Percentiles rank a stretch among this genome's conserved stretches.
These are phyloP conservation scores for Ogataea polymorpha DNA, from an alignment of 805 yeast genomes.

Conservation along the genomic window DNA sequence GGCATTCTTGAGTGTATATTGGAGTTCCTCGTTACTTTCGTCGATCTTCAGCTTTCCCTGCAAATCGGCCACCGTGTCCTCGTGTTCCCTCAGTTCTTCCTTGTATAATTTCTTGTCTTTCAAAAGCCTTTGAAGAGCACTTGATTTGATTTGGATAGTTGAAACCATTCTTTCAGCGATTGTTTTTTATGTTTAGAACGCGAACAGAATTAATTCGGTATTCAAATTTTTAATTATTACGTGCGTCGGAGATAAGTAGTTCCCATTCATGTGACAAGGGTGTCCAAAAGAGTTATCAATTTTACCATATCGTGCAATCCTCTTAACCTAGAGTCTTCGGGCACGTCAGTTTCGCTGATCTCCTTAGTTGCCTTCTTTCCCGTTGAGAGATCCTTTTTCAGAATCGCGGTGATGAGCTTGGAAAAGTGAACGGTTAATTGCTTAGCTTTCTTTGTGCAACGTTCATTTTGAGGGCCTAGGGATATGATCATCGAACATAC, in stretches of 20 bases:
- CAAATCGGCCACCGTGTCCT: conserved; percentile 11
- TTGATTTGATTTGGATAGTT: conserved; percentile 64
- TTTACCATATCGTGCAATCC: conserved; percentile 26
- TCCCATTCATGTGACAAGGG: conserved; percentile 19
- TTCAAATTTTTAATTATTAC: not conserved
- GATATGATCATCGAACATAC: conserved; percentile 65
- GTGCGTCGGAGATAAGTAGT: not conserved
- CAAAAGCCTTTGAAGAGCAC: conserved; percentile 64
- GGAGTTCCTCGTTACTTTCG: conserved; percentile 24
- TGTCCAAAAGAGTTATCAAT: conserved; percentile 29
- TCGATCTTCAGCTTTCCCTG: conserved; percentile 13
- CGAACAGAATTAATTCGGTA: not conserved
- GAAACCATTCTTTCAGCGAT: conserved; percentile 47
- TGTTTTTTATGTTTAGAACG: not conserved
- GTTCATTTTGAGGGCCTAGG: conserved; percentile 71
- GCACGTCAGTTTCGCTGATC: not conserved
- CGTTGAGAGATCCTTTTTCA: conserved; percentile 31
- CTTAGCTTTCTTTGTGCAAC: conserved; percentile 52
- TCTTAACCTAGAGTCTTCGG: not conserved
- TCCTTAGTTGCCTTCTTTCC: conserved; percentile 7
- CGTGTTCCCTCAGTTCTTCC: conserved; percentile 45
- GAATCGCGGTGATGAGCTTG: conserved; percentile 52
- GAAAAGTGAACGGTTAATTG: conserved; percentile 50
- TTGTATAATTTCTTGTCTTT: conserved; percentile 66
- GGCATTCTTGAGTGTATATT: conserved; percentile 26